Base-by-base conservation (phyloP, 495 filamentous ascomycete genomes). In the Talaromyces nanjingensis region DNA sequence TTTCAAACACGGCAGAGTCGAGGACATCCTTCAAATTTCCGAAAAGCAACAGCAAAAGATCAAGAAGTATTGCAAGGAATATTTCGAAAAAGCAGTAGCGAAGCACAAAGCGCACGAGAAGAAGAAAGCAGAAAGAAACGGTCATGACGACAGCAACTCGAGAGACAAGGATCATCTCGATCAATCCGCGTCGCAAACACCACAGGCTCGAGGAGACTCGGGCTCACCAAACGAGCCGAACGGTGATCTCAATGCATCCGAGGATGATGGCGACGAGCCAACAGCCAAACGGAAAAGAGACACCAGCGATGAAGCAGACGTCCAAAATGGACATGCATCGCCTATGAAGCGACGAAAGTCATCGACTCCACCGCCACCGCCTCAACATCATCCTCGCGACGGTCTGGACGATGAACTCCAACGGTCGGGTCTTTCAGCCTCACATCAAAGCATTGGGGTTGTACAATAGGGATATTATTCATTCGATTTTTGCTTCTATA, bases 1-100 rank as follows among this genome's bases (percentile, higher is more conserved):
- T 70, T 97, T 89, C 78, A 96, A 96, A 73, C 85, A 93, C 67
- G 83, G 84, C 47, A 87, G 90, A 3, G 92, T 97, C 9, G 80
- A 87, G 22, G 89, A 97, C 68, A 93, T 92, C 4, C 91, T 85
- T n/a, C 81, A 83, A 57, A 87, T 97, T 67, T 82, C 83, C n/a
- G 76, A 86, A 31, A 91, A 89, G 67, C 90, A 93, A 68, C 86
- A 88, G 68, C 88, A 87, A 72, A 89, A 90, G 64, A 85, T 96
- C 34, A 94, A 90, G 73, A 84, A 81, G 59, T 91, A 86, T 68
- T 91, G 91, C 68, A 89, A 89, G 61, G 84, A 89, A 20, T 97
- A 83, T 74, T 92, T 97, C 71, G 90, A 93, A 34, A 92, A 91
- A 69, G 92, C 89, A 0, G 86, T 91, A 2, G 78, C 79, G 58